A percentile compares a stretch with the other conserved stretches of the same genome.
Conservation (phyloP, 306 rosid species). For the Neltuma alba region DNA sequence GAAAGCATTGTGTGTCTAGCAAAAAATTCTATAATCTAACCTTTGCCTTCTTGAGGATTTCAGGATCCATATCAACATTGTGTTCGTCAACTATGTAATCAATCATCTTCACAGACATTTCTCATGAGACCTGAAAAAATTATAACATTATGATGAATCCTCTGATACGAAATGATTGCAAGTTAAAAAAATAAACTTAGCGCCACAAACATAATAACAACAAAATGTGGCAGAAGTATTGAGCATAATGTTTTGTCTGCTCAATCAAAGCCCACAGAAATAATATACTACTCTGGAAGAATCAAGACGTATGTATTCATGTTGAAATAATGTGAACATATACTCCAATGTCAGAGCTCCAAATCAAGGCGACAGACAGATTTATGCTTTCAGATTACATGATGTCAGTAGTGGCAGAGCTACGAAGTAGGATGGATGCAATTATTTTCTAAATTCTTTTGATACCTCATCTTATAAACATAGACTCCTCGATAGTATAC, state of each 20-base stretch:
- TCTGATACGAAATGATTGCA: neutral
- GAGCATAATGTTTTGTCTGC: neutral
- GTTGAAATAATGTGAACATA: neutral
- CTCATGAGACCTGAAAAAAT: conserved; percentile 51
- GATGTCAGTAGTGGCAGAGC: too few species aligned
- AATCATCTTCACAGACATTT: conserved; percentile 57
- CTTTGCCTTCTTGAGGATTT: conserved; percentile 49
- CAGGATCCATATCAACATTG: conserved; percentile 48
- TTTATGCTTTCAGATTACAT: neutral
- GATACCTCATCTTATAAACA: too few species aligned
- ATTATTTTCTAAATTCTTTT: too few species aligned
- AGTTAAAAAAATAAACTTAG: neutral
- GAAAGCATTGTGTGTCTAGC: neutral
- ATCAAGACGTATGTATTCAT: neutral
- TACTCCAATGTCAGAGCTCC: neutral
- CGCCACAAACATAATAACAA: neutral
- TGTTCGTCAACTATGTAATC: conserved; percentile 55
- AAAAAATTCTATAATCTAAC: conserved; percentile 26
- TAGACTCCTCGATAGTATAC: too few species aligned
- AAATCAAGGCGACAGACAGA: neutral
- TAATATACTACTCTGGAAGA: neutral
- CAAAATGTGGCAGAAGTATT: neutral
- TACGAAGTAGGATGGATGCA: too few species aligned
- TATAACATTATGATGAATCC: conserved; percentile 12
- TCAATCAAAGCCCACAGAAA: neutral